phyloP scores from a whole-genome alignment of 148 eudicot species.

The Heliosperma pusillum region DNA sequence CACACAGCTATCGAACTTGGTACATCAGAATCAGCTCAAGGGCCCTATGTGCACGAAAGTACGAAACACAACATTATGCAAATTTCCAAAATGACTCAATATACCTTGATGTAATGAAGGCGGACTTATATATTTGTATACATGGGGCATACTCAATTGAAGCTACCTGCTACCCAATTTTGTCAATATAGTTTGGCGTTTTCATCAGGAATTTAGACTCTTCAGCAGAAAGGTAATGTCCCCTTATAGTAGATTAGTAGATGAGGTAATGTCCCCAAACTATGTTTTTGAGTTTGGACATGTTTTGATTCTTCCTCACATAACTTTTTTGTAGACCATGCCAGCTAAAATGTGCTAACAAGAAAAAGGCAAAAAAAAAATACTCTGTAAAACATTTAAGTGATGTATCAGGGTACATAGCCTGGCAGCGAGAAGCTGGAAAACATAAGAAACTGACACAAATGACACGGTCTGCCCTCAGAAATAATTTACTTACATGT shows the following conservation, averaged over 20 bases:
- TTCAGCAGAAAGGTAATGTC: too few relatives aligned
- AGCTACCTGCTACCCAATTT: background rate
- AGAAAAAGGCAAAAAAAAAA: background rate
- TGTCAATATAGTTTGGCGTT: background rate
- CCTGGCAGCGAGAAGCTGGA: background rate
- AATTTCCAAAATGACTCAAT: too few relatives aligned
- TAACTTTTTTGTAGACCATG: background rate
- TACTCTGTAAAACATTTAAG: background rate
- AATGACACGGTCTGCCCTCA: background rate
- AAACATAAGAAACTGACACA: background rate
- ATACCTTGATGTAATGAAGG: background rate
- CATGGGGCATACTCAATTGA: background rate
- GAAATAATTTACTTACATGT: background rate
- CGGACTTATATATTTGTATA: background rate
- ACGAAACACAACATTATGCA: background rate
- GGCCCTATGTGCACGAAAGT: too few relatives aligned
- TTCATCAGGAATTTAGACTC: too few relatives aligned
- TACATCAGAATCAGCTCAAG: too few relatives aligned
- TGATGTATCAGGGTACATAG: conserved; percentile 10
- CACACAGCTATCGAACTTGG: too few relatives aligned
- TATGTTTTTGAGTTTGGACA: background rate
- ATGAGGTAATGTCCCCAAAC: too few relatives aligned
- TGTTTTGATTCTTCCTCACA: background rate
- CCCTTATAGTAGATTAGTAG: too few relatives aligned
- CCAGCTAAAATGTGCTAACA: background rate